Evolutionary conservation across 176 grass and related monocot species (phyloP).

Genomic region (Metroxylon sagu): DNA sequence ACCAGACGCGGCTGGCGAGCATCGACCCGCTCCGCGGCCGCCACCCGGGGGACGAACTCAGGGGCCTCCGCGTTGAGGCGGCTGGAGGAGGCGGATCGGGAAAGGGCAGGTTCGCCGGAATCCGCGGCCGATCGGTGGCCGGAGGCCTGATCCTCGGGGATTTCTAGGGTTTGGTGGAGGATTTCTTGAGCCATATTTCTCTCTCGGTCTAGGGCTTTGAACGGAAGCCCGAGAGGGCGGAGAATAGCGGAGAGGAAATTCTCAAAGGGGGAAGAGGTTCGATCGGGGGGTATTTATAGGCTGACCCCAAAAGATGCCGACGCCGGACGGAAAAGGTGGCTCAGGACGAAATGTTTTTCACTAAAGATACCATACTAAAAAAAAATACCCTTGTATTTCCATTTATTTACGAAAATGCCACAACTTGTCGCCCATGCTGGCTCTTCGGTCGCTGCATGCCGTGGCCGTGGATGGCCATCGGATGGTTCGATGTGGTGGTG

Average conservation of each 20-base stretch:
- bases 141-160: neutral
- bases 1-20: neutral
- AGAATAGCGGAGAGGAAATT: slow-evolving; percentile 13
- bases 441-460: no score
- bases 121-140: slow-evolving; percentile 1
- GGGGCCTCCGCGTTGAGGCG: slow-evolving; percentile 81
- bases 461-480: no score
- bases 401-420: no score
- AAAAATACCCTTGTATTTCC: no score
- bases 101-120: slow-evolving; percentile 27
- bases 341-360: no score
- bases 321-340: no score
- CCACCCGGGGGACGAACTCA: slow-evolving; percentile 72
- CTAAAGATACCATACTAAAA: no score
- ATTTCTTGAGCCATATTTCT: slow-evolving; percentile 47
- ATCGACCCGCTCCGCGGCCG: slow-evolving; percentile 2
- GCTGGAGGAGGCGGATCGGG: slow-evolving; percentile 47
- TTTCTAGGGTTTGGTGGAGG: slow-evolving; percentile 30
- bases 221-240: neutral
- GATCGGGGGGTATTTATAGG: no score
- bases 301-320: no score
- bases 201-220: slow-evolving; percentile 39
- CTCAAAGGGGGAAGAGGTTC: neutral
- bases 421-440: no score
- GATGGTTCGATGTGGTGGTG: no score